Evolutionary conservation across 768 basidiomycete species (phyloP).

Genomic region (Cystoderma amianthinum): DNA sequence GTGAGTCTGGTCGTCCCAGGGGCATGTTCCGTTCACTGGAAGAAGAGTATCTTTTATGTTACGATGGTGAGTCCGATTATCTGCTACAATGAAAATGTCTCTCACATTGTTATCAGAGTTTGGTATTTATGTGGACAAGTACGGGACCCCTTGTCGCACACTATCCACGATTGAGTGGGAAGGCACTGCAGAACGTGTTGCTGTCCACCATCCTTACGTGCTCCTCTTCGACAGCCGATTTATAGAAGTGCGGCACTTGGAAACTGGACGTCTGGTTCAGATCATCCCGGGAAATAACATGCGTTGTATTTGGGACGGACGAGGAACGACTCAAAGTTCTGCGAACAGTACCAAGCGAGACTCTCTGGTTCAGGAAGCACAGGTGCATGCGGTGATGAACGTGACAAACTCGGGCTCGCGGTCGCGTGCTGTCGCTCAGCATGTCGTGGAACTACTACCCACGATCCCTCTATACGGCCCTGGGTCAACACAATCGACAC

Average conservation of each 20-base stretch:
- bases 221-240: slow-evolving; percentile 85
- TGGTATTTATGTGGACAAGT: slow-evolving; percentile 86
- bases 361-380: slow-evolving; percentile 69
- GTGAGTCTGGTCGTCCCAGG: slow-evolving; percentile 74
- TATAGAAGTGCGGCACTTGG: slow-evolving; percentile 84
- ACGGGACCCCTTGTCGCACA: slow-evolving; percentile 76
- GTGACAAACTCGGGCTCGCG: slow-evolving; percentile 34
- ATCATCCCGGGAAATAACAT: slow-evolving; percentile 79
- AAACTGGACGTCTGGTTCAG: slow-evolving; percentile 73
- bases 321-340: slow-evolving; percentile 48
- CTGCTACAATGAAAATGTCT: background rate
- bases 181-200: slow-evolving; percentile 81
- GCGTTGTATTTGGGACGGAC: slow-evolving; percentile 88
- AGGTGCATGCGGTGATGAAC: slow-evolving; percentile 83
- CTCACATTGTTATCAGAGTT: slow-evolving; percentile 50
- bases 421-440: slow-evolving; percentile 51
- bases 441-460: slow-evolving; percentile 75
- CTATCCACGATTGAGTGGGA: slow-evolving; percentile 89
- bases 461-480: slow-evolving; percentile 71
- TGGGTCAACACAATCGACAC: slow-evolving; percentile 32
- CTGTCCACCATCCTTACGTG: slow-evolving; percentile 85
- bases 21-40: slow-evolving; percentile 88
- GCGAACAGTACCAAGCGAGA: slow-evolving; percentile 35
- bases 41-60: slow-evolving; percentile 85
- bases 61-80: slow-evolving; percentile 53